phyloP scores from a whole-genome alignment of 768 basidiomycete species.

The Pisolithus albus region DNA sequence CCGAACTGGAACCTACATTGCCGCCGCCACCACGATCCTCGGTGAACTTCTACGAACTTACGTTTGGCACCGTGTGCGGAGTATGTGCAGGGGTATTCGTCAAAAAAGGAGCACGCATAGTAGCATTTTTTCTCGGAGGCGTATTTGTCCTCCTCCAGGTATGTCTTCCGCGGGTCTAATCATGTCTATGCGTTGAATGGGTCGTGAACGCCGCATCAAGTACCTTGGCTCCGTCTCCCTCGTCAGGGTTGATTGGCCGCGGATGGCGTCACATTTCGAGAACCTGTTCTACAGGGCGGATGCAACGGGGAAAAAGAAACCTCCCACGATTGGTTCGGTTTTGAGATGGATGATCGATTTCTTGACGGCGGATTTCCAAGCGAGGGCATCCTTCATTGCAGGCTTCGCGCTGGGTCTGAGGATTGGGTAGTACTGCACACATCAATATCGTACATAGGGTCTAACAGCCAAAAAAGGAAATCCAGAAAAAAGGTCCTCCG shows the following conservation, averaged over 20 bases:
- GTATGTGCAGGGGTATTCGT: slow-evolving; percentile 89
- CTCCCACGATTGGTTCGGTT: slow-evolving; percentile 59
- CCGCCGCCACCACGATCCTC: slow-evolving; percentile 59
- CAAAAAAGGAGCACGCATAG: slow-evolving; percentile 84
- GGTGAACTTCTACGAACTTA: slow-evolving; percentile 73
- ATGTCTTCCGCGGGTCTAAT: slow-evolving; percentile 11
- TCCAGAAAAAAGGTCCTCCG: slow-evolving; percentile 16
- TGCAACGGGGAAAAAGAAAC: slow-evolving; percentile 41
- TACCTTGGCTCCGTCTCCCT: slow-evolving; percentile 71
- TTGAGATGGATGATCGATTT: slow-evolving; percentile 73
- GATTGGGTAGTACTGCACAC: slow-evolving; percentile 47
- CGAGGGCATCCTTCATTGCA: slow-evolving; percentile 79
- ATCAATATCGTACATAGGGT: background rate
- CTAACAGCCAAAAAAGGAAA: slow-evolving; percentile 19
- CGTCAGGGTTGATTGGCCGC: slow-evolving; percentile 77
- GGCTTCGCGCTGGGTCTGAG: slow-evolving; percentile 78
- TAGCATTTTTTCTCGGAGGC: slow-evolving; percentile 85
- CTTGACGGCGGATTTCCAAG: slow-evolving; percentile 89
- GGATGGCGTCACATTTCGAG: slow-evolving; percentile 61
- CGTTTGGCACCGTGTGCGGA: slow-evolving; percentile 85
- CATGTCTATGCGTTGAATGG: background rate
- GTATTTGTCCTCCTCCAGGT: slow-evolving; percentile 90
- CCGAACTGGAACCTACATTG: slow-evolving; percentile 8
- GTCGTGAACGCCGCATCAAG: slow-evolving; percentile 33
- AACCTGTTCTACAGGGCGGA: slow-evolving; percentile 63